Conservation (phyloP, 345 rosid species). For the Citrus inodora region DNA sequence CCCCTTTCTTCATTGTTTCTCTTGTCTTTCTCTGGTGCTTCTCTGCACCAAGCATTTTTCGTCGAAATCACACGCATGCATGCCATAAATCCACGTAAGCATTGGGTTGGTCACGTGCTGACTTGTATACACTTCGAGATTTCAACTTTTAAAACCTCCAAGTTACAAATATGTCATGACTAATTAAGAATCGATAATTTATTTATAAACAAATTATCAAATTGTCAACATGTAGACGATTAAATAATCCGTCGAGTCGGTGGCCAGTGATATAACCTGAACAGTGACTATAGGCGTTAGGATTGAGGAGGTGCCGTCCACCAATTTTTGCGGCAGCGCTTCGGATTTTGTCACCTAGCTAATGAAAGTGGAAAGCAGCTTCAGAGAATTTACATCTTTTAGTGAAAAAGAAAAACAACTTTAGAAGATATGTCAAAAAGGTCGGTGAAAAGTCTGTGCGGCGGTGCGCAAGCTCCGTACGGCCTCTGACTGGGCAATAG, state of each 20-base stretch:
- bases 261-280: not conserved
- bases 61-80: not conserved
- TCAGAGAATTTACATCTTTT: too few relatives aligned
- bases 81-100: constrained; percentile 2
- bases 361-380: not conserved
- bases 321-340: not conserved
- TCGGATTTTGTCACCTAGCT: constrained; percentile 17
- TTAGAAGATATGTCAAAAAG: too few relatives aligned
- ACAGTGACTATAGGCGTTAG: not conserved
- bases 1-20: too few relatives aligned
- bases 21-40: too few relatives aligned
- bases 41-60: too few relatives aligned
- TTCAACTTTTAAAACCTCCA: not conserved
- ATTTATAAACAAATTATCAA: too few relatives aligned
- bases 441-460: not conserved
- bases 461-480: not conserved
- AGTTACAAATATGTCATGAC: not conserved
- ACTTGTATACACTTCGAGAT: not conserved
- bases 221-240: not conserved
- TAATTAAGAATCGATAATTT: not conserved
- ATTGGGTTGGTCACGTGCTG: constrained; percentile 4
- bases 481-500: constrained; percentile 2
- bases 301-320: too few relatives aligned
- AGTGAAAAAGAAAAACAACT: too few relatives aligned
- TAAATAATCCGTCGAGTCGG: not conserved